A percentile compares a stretch with the other conserved stretches of the same genome.
These are phyloP conservation scores for Phytophthora fragariaefolia DNA, from an alignment of 352 stramenopile genomes.

Conservation along the genomic window DNA sequence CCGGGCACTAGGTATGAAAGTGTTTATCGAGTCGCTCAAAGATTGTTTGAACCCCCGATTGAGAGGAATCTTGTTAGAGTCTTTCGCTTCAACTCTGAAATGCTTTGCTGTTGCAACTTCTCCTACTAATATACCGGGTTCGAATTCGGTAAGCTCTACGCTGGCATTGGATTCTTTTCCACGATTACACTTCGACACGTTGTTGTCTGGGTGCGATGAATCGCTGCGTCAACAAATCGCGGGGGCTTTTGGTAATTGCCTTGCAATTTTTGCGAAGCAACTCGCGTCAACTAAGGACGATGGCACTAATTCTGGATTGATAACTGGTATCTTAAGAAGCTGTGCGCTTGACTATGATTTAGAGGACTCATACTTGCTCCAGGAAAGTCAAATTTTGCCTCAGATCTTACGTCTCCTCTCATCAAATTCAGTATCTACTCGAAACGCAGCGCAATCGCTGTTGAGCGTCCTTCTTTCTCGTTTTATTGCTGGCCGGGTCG, in stretches of 20 bases:
- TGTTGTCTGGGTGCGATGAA: constrained; percentile 64
- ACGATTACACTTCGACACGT: constrained; percentile 62
- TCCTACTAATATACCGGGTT: constrained; percentile 25
- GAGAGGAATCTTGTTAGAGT: constrained; percentile 56
- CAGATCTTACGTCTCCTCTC: constrained; percentile 65
- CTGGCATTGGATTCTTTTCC: constrained; percentile 26
- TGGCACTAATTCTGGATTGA: constrained; percentile 32
- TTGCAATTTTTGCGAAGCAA: constrained; percentile 44
- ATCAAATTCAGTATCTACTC: constrained; percentile 46
- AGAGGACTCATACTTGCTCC: constrained; percentile 74
- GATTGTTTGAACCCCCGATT: constrained; percentile 35
- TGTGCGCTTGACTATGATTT: constrained; percentile 79
- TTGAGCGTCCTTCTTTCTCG: constrained; percentile 67
- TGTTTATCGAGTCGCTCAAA: constrained; percentile 48
- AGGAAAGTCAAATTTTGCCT: constrained; percentile 65
- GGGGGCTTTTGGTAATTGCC: constrained; percentile 53
- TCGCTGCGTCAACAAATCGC: constrained; percentile 50
- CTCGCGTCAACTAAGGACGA: constrained; percentile 35
- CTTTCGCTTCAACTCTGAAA: constrained; percentile 52
- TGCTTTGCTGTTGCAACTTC: constrained; percentile 43
- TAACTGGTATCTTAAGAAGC: constrained; percentile 57
- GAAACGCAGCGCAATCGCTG: constrained; percentile 61
- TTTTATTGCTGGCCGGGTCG: constrained; percentile 53
- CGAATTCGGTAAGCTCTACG: constrained; percentile 5
- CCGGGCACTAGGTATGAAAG: constrained; percentile 52